A percentile compares a stretch with the other conserved stretches of the same genome.
phyloP scores from a whole-genome alignment of 345 rosid genomes.

The Kandelia obovata region DNA sequence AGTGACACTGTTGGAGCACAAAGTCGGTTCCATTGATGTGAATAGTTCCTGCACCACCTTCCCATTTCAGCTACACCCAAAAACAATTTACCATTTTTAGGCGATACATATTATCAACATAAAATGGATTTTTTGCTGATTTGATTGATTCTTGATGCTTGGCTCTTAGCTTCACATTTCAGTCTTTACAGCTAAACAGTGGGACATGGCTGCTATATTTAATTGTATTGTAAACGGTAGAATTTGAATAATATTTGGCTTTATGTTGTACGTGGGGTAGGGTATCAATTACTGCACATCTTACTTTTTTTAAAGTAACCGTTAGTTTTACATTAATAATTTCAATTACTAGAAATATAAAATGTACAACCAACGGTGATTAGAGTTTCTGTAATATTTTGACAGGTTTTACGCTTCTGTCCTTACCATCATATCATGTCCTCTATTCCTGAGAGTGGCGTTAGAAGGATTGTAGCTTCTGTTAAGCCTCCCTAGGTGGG shows the following conservation, averaged over 20 bases:
- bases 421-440: conserved; percentile 81
- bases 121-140: no score
- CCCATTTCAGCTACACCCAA: conserved; percentile 42
- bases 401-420: neutral
- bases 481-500: conserved; percentile 43
- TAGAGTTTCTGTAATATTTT: neutral
- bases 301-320: neutral
- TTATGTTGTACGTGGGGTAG: no score
- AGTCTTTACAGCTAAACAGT: neutral
- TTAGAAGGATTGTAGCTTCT: conserved; percentile 49
- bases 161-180: no score
- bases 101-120: no score
- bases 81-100: neutral
- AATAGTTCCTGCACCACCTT: conserved; percentile 40
- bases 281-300: neutral
- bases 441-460: conserved; percentile 68
- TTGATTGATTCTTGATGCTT: no score
- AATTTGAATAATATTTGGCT: no score
- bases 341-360: no score
- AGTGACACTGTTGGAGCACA: conserved; percentile 42
- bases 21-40: conserved; percentile 38
- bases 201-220: no score
- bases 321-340: no score
- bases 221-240: no score
- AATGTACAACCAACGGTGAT: accelerated